These are phyloP conservation scores for Anthoceros angustus DNA, from an alignment of 225 moss, liverwort and hornwort genomes.

Conservation along the genomic window DNA sequence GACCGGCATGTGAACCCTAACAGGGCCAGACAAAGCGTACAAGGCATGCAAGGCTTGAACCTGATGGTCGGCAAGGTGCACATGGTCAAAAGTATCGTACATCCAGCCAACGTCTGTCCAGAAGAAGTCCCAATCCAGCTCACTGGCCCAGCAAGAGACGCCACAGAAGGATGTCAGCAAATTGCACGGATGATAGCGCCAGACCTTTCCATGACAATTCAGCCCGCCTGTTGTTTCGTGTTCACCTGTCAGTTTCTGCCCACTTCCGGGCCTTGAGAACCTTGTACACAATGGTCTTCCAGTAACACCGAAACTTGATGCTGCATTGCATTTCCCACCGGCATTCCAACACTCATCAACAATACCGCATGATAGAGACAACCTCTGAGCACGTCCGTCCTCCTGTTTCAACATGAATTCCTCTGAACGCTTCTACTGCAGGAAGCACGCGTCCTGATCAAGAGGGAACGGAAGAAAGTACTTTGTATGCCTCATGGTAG, in stretches of 20 bases:
- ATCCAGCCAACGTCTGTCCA: slow-evolving; percentile 99
- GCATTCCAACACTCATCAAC: background rate
- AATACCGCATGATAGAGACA: too few species aligned
- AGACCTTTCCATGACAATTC: too few species aligned
- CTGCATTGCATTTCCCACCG: slow-evolving; percentile 14
- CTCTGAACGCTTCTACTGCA: too few species aligned
- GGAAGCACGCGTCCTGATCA: too few species aligned
- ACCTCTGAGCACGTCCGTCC: too few species aligned
- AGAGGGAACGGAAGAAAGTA: background rate
- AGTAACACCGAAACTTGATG: slow-evolving; percentile 78
- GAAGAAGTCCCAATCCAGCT: slow-evolving; percentile 99
- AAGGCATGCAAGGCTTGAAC: slow-evolving; percentile 14
- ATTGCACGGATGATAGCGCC: too few species aligned
- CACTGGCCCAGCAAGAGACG: slow-evolving; percentile 27
- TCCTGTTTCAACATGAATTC: too few species aligned
- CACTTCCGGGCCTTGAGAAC: slow-evolving; percentile 76
- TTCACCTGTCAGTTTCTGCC: slow-evolving; percentile 79
- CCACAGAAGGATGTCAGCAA: background rate
- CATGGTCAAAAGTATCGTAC: slow-evolving; percentile 98
- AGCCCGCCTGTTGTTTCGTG: background rate
- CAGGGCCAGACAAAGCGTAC: slow-evolving; percentile 6
- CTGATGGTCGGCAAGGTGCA: slow-evolving; percentile 96
- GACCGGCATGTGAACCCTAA: background rate
- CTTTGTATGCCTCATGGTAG: background rate
- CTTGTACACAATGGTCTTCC: slow-evolving; percentile 78